Percentiles rank a stretch among this genome's conserved stretches.
phyloP scores from a whole-genome alignment of 352 stramenopile genomes.

The Pythium vanterpoolii region DNA sequence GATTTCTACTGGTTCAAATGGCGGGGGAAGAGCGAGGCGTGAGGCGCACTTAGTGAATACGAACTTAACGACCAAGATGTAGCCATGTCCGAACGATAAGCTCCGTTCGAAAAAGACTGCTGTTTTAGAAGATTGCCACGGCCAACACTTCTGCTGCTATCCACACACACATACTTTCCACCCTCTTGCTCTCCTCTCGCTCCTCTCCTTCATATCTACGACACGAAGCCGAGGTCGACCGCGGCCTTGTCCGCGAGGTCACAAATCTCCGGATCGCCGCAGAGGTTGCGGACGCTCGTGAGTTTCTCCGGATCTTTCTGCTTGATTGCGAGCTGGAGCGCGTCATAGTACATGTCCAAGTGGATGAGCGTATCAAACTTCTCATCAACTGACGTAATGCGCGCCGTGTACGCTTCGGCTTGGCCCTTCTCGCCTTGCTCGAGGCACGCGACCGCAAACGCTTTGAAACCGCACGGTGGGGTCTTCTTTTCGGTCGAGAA shows the following conservation, averaged over 20 bases:
- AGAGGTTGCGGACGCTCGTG: constrained; percentile 79
- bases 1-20: constrained; percentile 18
- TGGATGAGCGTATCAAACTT: constrained; percentile 88
- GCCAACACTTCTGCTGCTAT: no score
- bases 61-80: constrained; percentile 1
- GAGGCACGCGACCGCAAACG: constrained; percentile 77
- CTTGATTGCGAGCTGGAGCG: constrained; percentile 79
- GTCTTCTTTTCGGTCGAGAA: constrained; percentile 87
- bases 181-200: not conserved
- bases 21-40: not conserved
- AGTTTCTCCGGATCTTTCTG: constrained; percentile 86
- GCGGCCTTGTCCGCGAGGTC: constrained; percentile 77
- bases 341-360: constrained; percentile 79
- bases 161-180: no score
- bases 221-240: constrained; percentile 77
- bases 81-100: no score
- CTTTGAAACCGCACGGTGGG: constrained; percentile 81
- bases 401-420: constrained; percentile 77
- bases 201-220: constrained; percentile 3
- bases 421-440: constrained; percentile 75
- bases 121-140: no score
- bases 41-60: not conserved
- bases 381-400: constrained; percentile 78
- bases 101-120: no score
- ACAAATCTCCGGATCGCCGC: constrained; percentile 67